Conservation (phyloP, 2,329 filamentous ascomycete genomes). For the Cladosporium oxysporum region DNA sequence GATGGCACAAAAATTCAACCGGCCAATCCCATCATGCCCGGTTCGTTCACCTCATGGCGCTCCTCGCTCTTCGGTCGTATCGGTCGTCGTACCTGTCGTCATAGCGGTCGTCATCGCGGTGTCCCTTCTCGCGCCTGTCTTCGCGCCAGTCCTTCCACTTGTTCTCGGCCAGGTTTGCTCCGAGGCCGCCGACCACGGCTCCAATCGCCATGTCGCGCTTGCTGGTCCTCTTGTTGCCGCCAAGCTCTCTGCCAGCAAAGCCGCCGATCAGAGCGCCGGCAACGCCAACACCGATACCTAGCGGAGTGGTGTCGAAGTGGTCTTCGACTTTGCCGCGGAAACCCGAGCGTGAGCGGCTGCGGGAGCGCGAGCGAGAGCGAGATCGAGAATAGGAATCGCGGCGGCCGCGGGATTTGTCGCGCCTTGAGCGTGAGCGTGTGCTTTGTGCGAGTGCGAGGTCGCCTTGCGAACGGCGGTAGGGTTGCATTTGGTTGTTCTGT, state of each 20-base stretch:
- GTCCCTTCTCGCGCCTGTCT: conserved; percentile 28
- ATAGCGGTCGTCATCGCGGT: conserved; percentile 12
- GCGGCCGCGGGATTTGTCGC: conserved; percentile 26
- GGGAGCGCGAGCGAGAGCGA: conserved; percentile 27
- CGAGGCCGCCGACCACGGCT: conserved; percentile 38
- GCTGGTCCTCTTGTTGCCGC: conserved; percentile 30
- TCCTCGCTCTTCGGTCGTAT: conserved; percentile 18
- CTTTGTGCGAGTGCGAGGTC: conserved; percentile 23
- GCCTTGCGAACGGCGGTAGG: conserved; percentile 31
- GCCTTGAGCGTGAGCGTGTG: conserved; percentile 28
- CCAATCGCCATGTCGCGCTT: conserved; percentile 39
- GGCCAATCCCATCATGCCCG: neutral
- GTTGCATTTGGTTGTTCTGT: conserved; percentile 23
- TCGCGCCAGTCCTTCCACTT: conserved; percentile 34
- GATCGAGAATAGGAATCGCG: conserved; percentile 27
- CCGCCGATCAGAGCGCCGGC: conserved; percentile 39
- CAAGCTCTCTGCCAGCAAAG: conserved; percentile 36
- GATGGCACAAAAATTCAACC: neutral
- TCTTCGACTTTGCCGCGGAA: conserved; percentile 35
- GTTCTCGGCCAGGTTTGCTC: conserved; percentile 38
- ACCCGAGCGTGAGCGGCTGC: conserved; percentile 29
- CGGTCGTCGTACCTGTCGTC: conserved; percentile 21
- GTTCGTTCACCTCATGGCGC: neutral
- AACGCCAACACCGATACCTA: conserved; percentile 36
- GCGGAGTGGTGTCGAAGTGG: conserved; percentile 36